phyloP scores from a whole-genome alignment of 495 filamentous ascomycete genomes.

The Penicillium chermesinum region DNA sequence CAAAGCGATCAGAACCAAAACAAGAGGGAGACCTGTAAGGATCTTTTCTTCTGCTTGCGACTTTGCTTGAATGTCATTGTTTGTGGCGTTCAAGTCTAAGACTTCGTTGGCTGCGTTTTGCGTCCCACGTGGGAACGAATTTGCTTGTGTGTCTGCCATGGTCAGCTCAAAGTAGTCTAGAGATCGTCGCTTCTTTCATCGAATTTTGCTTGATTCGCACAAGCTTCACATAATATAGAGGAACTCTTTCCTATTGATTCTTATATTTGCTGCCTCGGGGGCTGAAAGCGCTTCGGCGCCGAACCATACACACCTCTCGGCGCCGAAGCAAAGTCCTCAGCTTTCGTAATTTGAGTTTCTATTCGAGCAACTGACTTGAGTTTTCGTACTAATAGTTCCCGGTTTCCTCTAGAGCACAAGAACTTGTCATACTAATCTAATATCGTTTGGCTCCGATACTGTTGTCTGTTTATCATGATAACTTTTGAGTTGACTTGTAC shows the following conservation, averaged over 20 bases:
- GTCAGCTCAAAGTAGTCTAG: neutral
- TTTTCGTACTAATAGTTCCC: too few species aligned
- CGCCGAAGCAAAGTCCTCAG: too few species aligned
- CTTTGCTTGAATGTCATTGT: neutral
- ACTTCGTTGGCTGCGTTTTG: neutral
- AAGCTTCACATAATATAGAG: neutral
- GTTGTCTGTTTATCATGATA: too few species aligned
- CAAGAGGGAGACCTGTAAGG: neutral
- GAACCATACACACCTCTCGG: neutral
- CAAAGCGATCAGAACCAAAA: constrained; percentile 1
- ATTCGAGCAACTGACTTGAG: too few species aligned
- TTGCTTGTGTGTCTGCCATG: neutral
- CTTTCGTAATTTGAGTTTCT: too few species aligned
- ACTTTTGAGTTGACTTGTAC: too few species aligned
- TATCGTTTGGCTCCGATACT: too few species aligned
- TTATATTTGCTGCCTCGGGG: neutral
- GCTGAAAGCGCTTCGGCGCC: neutral
- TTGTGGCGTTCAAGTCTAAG: neutral
- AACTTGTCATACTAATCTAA: too few species aligned
- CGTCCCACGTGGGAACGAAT: neutral
- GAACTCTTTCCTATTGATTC: neutral
- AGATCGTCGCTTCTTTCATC: neutral
- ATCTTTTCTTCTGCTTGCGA: neutral
- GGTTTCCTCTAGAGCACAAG: too few species aligned
- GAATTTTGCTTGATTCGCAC: neutral